phyloP scores from a whole-genome alignment of 192 early-diverging fungal genomes.

The Phycomyces nitens region DNA sequence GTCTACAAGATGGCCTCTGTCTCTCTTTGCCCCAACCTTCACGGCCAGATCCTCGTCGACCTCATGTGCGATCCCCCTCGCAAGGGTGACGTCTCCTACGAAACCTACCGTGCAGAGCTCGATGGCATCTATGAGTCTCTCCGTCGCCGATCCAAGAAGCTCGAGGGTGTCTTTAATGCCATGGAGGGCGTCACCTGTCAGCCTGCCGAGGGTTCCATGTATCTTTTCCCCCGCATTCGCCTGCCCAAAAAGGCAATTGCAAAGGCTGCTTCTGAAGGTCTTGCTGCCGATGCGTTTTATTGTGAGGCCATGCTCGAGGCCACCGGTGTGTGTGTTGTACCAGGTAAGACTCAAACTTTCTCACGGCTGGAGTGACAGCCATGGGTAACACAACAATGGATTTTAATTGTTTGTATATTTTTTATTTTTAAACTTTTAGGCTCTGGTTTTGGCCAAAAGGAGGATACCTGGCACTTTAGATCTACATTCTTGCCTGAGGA shows the following conservation, averaged over 20 bases:
- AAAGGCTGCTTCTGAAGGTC: constrained; percentile 59
- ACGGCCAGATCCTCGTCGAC: constrained; percentile 90
- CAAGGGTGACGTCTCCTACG: constrained; percentile 74
- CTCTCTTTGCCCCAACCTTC: constrained; percentile 89
- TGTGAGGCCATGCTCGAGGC: constrained; percentile 87
- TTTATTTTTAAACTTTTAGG: constrained; percentile 8
- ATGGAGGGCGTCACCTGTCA: constrained; percentile 85
- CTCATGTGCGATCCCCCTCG: constrained; percentile 89
- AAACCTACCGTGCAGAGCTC: constrained; percentile 67
- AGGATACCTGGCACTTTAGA: constrained; percentile 91
- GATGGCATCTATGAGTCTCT: constrained; percentile 76
- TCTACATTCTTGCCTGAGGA: constrained; percentile 93
- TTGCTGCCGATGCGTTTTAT: constrained; percentile 86
- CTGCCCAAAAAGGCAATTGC: constrained; percentile 74
- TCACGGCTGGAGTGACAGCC: background rate
- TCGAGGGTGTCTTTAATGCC: constrained; percentile 73
- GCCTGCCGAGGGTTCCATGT: constrained; percentile 89
- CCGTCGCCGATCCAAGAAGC: constrained; percentile 65
- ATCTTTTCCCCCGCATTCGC: constrained; percentile 83
- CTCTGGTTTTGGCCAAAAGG: constrained; percentile 86
- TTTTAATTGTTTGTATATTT: background rate
- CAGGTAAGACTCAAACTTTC: constrained; percentile 48
- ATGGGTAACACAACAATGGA: background rate
- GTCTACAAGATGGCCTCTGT: constrained; percentile 94
- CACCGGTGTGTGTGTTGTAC: constrained; percentile 94